These are phyloP conservation scores for Aspergillus steynii DNA, from an alignment of 495 filamentous ascomycete genomes.

Conservation along the genomic window DNA sequence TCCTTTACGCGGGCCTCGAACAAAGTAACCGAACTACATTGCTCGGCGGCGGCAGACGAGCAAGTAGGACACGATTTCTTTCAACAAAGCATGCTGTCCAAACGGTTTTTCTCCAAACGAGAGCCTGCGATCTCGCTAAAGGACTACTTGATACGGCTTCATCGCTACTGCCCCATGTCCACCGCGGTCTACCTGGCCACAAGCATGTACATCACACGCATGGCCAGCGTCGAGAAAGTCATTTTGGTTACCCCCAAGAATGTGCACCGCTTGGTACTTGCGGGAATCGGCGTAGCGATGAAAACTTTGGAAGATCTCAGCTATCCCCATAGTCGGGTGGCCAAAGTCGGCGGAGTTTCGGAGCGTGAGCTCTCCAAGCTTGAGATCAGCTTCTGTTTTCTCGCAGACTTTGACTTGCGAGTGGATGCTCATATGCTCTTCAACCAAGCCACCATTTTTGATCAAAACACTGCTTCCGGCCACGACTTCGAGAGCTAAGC, in stretches of 20 bases:
- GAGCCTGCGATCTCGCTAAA: conserved; percentile 77
- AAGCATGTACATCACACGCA: conserved; percentile 81
- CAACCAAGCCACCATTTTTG: conserved; percentile 34
- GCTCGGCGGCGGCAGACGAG: conserved; percentile 18
- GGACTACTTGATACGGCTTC: conserved; percentile 84
- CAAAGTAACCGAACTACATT: conserved; percentile 33
- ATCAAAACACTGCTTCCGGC: conserved; percentile 11
- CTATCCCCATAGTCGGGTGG: conserved; percentile 79
- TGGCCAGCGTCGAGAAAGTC: conserved; percentile 71
- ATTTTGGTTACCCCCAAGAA: conserved; percentile 78
- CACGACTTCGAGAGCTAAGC: neutral
- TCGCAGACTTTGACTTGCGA: conserved; percentile 77
- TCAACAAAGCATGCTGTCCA: conserved; percentile 78
- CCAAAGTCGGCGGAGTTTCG: conserved; percentile 87
- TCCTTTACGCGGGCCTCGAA: neutral
- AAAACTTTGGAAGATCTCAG: conserved; percentile 90
- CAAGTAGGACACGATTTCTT: conserved; percentile 53
- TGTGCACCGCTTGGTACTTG: conserved; percentile 83
- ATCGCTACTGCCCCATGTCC: conserved; percentile 92
- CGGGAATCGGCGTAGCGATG: conserved; percentile 81
- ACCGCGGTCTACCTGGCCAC: conserved; percentile 94
- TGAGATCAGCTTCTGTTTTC: conserved; percentile 89
- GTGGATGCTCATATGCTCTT: conserved; percentile 65
- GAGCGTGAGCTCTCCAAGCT: conserved; percentile 74
- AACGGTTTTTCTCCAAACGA: conserved; percentile 88